A percentile compares a stretch with the other conserved stretches of the same genome.
phyloP scores from a whole-genome alignment of 768 basidiomycete species.

The Cyathus striatus region DNA sequence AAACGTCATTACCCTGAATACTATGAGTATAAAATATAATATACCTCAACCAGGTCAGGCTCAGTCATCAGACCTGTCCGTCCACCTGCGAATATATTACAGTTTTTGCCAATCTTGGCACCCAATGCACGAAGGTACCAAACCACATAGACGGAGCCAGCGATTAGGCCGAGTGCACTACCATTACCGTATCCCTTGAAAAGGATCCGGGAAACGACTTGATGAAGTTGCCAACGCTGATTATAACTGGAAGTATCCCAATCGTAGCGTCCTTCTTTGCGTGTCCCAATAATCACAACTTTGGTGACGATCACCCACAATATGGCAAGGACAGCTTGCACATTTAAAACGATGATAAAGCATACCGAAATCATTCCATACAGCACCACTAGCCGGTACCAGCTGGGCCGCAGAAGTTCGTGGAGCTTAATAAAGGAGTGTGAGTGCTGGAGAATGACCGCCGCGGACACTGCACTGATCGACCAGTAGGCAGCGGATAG shows the following conservation, averaged over 20 bases:
- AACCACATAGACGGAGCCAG: conserved; percentile 36
- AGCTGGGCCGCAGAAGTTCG: conserved; percentile 26
- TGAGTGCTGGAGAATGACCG: conserved; percentile 29
- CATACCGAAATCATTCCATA: conserved; percentile 32
- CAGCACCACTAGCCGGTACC: conserved; percentile 34
- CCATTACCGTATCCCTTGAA: conserved; percentile 36
- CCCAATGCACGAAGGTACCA: conserved; percentile 41
- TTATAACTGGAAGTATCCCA: conserved; percentile 46
- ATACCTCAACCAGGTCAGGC: conserved; percentile 38
- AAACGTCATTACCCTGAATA: background rate
- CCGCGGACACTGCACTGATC: conserved; percentile 29
- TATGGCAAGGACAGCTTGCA: conserved; percentile 31
- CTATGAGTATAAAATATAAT: background rate
- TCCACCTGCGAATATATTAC: conserved; percentile 34
- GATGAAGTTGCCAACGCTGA: conserved; percentile 46
- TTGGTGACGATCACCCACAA: conserved; percentile 37
- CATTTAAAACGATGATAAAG: conserved; percentile 31
- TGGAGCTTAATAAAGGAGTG: conserved; percentile 25
- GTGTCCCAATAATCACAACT: conserved; percentile 36
- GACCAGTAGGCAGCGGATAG: conserved; percentile 38
- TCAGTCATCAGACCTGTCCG: conserved; percentile 40
- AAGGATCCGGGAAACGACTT: conserved; percentile 28
- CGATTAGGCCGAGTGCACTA: conserved; percentile 32
- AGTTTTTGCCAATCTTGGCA: conserved; percentile 38
- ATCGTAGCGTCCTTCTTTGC: conserved; percentile 31